Evolutionary conservation across 768 basidiomycete genomes (phyloP).

Genomic region (Boletus sensibilis): DNA sequence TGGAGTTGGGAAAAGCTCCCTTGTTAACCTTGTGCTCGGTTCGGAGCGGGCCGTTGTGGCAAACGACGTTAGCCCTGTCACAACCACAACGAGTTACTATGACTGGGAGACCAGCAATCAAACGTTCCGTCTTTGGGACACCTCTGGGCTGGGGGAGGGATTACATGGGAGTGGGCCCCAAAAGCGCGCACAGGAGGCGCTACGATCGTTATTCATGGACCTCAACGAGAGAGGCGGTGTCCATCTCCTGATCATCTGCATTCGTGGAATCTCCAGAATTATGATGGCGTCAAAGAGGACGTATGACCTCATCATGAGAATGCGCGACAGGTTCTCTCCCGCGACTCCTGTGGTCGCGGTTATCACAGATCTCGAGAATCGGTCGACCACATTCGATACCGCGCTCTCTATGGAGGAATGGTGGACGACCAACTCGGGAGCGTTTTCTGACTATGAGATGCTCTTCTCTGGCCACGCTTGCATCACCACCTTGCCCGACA

Average conservation of each 20-base stretch:
- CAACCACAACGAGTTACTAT: conserved; percentile 11
- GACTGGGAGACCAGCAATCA: conserved; percentile 11
- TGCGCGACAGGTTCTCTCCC: conserved; percentile 15
- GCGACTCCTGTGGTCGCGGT: conserved; percentile 27
- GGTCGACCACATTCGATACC: conserved; percentile 9
- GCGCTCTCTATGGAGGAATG: conserved; percentile 35
- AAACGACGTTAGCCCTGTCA: conserved; percentile 20
- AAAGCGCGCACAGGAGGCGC: conserved; percentile 18
- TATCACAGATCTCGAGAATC: conserved; percentile 33
- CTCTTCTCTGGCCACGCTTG: conserved; percentile 37
- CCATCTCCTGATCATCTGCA: conserved; percentile 29
- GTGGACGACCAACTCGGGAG: conserved; percentile 35
- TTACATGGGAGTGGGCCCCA: conserved; percentile 16
- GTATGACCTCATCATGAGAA: conserved; percentile 16
- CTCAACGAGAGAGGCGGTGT: conserved; percentile 22
- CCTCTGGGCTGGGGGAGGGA: conserved; percentile 30
- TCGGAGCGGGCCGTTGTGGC: conserved; percentile 19
- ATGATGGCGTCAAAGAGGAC: conserved; percentile 19
- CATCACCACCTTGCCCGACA: conserved; percentile 33
- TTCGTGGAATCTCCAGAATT: conserved; percentile 19
- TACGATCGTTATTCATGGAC: conserved; percentile 22
- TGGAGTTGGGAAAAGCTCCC: conserved; percentile 31
- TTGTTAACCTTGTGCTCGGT: conserved; percentile 28
- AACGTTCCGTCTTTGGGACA: conserved; percentile 30
- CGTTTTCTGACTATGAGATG: conserved; percentile 31